Conservation (phyloP, 2,329 filamentous ascomycete species). For the Emergomyces africanus region DNA sequence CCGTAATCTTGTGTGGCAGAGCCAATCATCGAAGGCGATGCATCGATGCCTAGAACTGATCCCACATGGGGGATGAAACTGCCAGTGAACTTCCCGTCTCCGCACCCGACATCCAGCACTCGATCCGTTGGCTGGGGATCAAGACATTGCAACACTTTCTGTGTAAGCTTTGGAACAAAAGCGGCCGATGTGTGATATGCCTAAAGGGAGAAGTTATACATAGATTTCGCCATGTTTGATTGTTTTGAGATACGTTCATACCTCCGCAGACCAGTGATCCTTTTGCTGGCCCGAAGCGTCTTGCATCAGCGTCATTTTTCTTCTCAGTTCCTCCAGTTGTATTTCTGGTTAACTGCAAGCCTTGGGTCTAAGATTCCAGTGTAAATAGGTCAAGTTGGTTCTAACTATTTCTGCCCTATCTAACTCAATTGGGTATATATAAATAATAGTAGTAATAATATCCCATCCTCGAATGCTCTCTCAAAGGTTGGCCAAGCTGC, state of each 20-base stretch:
- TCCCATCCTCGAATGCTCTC: too few species aligned
- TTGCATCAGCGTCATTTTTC: neutral
- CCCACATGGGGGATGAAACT: conserved; percentile 39
- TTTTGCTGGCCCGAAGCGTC: conserved; percentile 5
- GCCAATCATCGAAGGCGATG: conserved; percentile 46
- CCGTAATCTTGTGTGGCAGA: conserved; percentile 36
- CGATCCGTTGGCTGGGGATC: conserved; percentile 45
- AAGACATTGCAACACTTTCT: conserved; percentile 46
- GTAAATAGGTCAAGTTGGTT: neutral
- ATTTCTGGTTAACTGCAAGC: too few species aligned
- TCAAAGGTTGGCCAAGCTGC: too few species aligned
- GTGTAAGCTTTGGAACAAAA: conserved; percentile 51
- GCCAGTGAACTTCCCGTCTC: conserved; percentile 48
- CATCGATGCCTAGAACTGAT: conserved; percentile 47
- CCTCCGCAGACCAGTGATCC: conserved; percentile 30
- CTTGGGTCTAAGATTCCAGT: too few species aligned
- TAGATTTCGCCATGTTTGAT: neutral
- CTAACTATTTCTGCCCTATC: too few species aligned
- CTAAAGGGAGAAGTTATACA: conserved; percentile 22
- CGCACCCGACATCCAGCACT: conserved; percentile 52
- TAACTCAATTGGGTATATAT: too few species aligned
- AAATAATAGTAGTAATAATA: too few species aligned
- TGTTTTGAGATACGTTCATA: conserved; percentile 11
- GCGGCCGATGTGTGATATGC: conserved; percentile 49
- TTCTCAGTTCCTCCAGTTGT: neutral